These are phyloP conservation scores for Paracoccidioides brasiliensis DNA, from an alignment of 2,329 filamentous ascomycete genomes.

Conservation along the genomic window DNA sequence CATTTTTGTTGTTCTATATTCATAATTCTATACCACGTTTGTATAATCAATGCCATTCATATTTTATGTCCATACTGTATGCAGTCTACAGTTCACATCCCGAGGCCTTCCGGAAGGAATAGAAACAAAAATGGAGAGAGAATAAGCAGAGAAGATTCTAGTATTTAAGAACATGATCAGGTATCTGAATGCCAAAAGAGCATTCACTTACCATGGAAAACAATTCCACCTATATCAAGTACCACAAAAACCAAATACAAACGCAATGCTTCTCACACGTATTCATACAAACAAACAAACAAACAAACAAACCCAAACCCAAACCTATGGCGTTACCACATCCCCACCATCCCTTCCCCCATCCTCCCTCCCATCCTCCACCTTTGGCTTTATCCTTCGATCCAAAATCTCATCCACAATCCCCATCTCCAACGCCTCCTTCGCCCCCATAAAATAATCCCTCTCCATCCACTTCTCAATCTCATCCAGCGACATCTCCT, in stretches of 20 bases:
- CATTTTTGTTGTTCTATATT: not conserved
- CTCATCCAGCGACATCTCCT: constrained; percentile 60
- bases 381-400: constrained; percentile 22
- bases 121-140: not conserved
- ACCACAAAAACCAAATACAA: not conserved
- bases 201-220: not conserved
- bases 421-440: constrained; percentile 78
- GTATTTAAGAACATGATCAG: not conserved
- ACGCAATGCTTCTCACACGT: not conserved
- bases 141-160: not conserved
- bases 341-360: constrained; percentile 11
- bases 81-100: too few species aligned
- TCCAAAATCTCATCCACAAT: constrained; percentile 81
- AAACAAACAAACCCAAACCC: not conserved
- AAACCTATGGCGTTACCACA: constrained; percentile 1
- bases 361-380: constrained; percentile 10
- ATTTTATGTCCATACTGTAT: not conserved
- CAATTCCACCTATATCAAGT: not conserved
- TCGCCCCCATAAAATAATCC: constrained; percentile 82
- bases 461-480: constrained; percentile 94
- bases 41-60: not conserved
- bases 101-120: not conserved
- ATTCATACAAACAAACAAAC: not conserved
- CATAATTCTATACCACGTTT: constrained; percentile 1
- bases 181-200: not conserved